phyloP scores from a whole-genome alignment of 805 yeast genomes.

The Starmerella bombicola region DNA sequence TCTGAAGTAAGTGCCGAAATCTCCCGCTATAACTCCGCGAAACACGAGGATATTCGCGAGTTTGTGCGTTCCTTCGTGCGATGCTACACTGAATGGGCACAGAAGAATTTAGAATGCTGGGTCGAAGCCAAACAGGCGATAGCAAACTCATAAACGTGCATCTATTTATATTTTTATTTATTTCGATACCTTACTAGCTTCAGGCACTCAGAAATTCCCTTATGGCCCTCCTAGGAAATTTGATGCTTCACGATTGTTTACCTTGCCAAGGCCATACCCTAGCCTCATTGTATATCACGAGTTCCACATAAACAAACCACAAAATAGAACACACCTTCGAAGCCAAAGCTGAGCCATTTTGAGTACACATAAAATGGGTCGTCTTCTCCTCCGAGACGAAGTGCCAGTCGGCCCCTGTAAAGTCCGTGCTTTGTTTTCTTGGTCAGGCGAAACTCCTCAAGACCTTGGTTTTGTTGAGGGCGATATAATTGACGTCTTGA shows the following conservation, averaged over 20 bases:
- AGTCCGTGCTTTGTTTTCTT: slow-evolving; percentile 74
- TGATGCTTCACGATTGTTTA: too few relatives aligned
- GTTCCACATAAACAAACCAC: neutral
- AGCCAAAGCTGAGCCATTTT: slow-evolving; percentile 12
- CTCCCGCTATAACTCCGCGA: slow-evolving; percentile 37
- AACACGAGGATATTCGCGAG: slow-evolving; percentile 40
- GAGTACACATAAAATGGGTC: slow-evolving; percentile 14
- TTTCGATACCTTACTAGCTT: too few relatives aligned
- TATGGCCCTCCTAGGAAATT: too few relatives aligned
- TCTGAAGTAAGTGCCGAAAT: slow-evolving; percentile 35
- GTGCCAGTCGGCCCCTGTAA: slow-evolving; percentile 42
- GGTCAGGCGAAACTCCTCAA: slow-evolving; percentile 85
- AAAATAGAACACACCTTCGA: neutral
- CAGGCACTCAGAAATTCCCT: too few relatives aligned
- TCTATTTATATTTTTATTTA: too few relatives aligned
- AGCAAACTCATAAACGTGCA: slow-evolving; percentile 12
- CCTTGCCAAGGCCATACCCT: too few relatives aligned
- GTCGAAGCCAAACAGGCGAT: slow-evolving; percentile 39
- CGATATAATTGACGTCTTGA: slow-evolving; percentile 73
- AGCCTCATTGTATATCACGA: too few relatives aligned
- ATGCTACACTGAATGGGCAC: slow-evolving; percentile 53
- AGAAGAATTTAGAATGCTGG: slow-evolving; percentile 55
- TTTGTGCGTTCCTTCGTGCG: slow-evolving; percentile 43
- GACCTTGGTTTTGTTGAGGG: slow-evolving; percentile 92
- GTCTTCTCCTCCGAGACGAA: slow-evolving; percentile 16